These are phyloP conservation scores for Mycena galericulata DNA, from an alignment of 768 basidiomycete species.

Conservation along the genomic window DNA sequence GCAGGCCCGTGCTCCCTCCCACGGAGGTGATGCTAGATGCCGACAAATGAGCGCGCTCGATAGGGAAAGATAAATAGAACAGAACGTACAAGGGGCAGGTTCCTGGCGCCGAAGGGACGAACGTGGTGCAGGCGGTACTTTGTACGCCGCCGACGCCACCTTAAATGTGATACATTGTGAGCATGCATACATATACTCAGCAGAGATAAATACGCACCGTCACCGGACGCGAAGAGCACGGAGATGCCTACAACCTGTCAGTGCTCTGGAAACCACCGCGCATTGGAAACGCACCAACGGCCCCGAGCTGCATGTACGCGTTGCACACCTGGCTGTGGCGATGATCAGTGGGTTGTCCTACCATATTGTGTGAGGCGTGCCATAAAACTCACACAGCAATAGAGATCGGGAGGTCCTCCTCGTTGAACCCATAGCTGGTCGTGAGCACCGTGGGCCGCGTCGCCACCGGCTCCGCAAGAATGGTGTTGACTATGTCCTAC, in stretches of 20 bases:
- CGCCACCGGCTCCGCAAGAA: constrained; percentile 53
- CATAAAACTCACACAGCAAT: constrained; percentile 37
- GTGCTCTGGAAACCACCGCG: neutral
- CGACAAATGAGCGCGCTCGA: constrained; percentile 52
- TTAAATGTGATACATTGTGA: constrained; percentile 53
- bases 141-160: constrained; percentile 31
- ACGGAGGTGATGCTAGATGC: constrained; percentile 57
- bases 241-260: constrained; percentile 47
- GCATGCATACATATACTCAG: too few relatives aligned
- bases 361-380: too few relatives aligned
- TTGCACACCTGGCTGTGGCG: constrained; percentile 40
- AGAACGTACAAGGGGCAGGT: constrained; percentile 48
- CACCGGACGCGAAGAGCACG: constrained; percentile 54
- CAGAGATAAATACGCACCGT: too few relatives aligned
- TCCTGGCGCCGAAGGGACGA: constrained; percentile 49
- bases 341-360: too few relatives aligned
- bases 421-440: constrained; percentile 53
- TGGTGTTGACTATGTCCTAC: constrained; percentile 42
- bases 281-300: constrained; percentile 31
- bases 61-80: constrained; percentile 41
- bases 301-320: constrained; percentile 31
- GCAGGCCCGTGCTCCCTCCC: constrained; percentile 58
- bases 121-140: constrained; percentile 48
- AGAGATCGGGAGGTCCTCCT: constrained; percentile 47
- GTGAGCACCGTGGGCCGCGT: constrained; percentile 53